These are phyloP conservation scores for Aquilaria agallochum DNA, from an alignment of 441 rosid species.

Conservation along the genomic window DNA sequence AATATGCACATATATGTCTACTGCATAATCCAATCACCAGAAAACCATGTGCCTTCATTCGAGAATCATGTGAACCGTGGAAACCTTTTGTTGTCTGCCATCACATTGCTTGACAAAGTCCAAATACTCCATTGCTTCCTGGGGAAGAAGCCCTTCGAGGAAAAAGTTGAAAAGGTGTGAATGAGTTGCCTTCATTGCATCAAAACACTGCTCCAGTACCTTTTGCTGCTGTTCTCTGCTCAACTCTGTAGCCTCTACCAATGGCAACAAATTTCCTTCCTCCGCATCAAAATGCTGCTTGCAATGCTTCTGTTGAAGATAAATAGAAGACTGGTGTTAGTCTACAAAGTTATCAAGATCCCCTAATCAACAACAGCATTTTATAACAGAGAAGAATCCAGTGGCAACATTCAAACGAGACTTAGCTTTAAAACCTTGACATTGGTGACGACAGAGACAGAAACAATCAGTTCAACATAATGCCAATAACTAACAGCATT, in stretches of 20 bases:
- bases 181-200: constrained; percentile 54
- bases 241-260: constrained; percentile 57
- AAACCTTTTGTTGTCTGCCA: constrained; percentile 20
- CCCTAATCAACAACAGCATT: neutral
- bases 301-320: constrained; percentile 33
- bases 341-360: neutral
- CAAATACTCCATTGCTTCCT: constrained; percentile 62
- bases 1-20: too few species aligned
- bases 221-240: constrained; percentile 40
- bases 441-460: too few species aligned
- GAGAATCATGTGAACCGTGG: constrained; percentile 16
- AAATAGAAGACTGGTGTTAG: neutral
- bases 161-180: constrained; percentile 44
- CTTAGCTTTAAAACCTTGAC: too few species aligned
- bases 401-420: neutral
- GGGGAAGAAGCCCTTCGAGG: constrained; percentile 55
- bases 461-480: too few species aligned
- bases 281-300: constrained; percentile 60
- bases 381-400: neutral
- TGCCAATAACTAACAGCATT: too few species aligned
- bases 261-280: constrained; percentile 51
- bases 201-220: constrained; percentile 39
- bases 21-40: too few species aligned
- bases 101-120: constrained; percentile 44
- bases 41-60: neutral